These are phyloP conservation scores for Colletotrichum plurivorum DNA, from an alignment of 2,329 filamentous ascomycete genomes.

Conservation along the genomic window DNA sequence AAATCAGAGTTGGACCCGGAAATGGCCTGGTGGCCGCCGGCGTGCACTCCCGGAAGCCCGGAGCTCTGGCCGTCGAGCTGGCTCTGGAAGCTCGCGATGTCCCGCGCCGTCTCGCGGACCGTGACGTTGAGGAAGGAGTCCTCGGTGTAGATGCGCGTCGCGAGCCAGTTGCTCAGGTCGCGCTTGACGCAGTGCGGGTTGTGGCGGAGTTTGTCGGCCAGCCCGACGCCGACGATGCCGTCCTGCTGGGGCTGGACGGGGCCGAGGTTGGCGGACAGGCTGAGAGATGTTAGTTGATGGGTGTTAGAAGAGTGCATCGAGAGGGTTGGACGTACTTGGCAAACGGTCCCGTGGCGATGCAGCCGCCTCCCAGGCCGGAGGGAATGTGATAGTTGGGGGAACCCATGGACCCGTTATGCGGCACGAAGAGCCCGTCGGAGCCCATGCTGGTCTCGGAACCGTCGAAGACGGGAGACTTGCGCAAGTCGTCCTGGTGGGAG, in stretches of 20 bases:
- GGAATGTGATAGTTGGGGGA: constrained; percentile 45
- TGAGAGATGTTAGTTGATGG: neutral
- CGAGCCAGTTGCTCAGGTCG: constrained; percentile 41
- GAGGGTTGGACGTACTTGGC: constrained; percentile 11
- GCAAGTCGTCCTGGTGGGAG: neutral
- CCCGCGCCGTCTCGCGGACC: constrained; percentile 36
- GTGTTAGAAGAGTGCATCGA: rapidly evolving
- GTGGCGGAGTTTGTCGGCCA: constrained; percentile 39
- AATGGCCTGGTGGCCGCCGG: constrained; percentile 33
- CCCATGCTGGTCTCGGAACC: constrained; percentile 55
- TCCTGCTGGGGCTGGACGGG: constrained; percentile 44
- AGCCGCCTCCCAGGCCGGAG: constrained; percentile 52
- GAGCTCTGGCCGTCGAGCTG: constrained; percentile 54
- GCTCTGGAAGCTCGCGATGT: constrained; percentile 53
- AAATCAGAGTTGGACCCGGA: constrained; percentile 56
- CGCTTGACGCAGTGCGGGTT: constrained; percentile 50
- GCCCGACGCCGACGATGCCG: neutral
- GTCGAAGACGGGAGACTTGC: constrained; percentile 54
- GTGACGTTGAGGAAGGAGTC: constrained; percentile 43
- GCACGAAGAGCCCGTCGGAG: constrained; percentile 52
- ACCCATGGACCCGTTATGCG: constrained; percentile 42
- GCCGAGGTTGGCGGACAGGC: constrained; percentile 47
- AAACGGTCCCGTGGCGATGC: constrained; percentile 51
- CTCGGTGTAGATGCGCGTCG: constrained; percentile 42
- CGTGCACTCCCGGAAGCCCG: constrained; percentile 44